Evolutionary conservation across 768 basidiomycete genomes (phyloP).

Genomic region (Aureoboletus auriporus): DNA sequence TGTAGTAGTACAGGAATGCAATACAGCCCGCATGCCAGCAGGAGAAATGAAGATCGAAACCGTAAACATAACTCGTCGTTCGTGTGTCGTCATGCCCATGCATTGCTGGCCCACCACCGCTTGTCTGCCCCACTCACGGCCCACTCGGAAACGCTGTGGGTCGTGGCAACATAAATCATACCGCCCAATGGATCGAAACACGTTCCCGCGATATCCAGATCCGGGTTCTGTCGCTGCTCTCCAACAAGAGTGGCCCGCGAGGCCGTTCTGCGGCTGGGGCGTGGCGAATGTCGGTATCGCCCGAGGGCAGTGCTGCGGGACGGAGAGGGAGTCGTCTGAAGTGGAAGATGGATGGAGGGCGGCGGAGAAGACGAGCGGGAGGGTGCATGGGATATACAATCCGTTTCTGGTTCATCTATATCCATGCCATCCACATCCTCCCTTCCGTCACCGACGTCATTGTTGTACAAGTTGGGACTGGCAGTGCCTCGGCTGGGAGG

Average conservation of each 20-base stretch:
- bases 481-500: constrained; percentile 13
- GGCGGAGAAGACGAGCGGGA: constrained; percentile 49
- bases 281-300: constrained; percentile 19
- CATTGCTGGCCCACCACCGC: constrained; percentile 62
- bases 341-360: constrained; percentile 31
- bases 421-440: constrained; percentile 45
- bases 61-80: constrained; percentile 3
- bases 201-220: constrained; percentile 60
- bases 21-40: constrained; percentile 7
- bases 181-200: constrained; percentile 72
- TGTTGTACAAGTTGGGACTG: constrained; percentile 15
- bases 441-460: constrained; percentile 24
- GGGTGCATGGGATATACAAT: constrained; percentile 50
- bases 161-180: constrained; percentile 65
- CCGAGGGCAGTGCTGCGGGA: constrained; percentile 16
- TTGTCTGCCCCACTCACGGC: constrained; percentile 66
- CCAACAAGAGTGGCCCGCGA: constrained; percentile 6
- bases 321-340: constrained; percentile 21
- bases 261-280: constrained; percentile 14
- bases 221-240: constrained; percentile 16
- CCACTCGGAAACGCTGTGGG: constrained; percentile 73
- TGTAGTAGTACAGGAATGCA: constrained; percentile 20
- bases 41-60: constrained; percentile 5
- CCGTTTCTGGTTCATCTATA: constrained; percentile 46
- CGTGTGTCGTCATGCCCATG: constrained; percentile 34